Conservation (phyloP, 1,284 basidiomycete genomes). For the Fomitopsis pinicola region DNA sequence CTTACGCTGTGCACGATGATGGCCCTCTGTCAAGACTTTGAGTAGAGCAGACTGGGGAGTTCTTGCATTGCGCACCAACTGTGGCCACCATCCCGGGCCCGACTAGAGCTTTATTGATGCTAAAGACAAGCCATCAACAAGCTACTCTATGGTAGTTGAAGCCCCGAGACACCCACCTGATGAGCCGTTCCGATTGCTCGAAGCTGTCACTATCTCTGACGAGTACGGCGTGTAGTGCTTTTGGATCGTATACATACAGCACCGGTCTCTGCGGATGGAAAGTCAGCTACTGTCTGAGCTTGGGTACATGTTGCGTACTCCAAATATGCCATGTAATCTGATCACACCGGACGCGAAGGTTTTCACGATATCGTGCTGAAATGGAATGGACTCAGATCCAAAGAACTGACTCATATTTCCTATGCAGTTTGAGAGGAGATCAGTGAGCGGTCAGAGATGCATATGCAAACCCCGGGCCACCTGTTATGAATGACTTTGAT, state of each 20-base stretch:
- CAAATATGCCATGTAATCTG: constrained; percentile 4
- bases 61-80: neutral
- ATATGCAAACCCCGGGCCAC: neutral
- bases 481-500: neutral
- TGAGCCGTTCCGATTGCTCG: constrained; percentile 18
- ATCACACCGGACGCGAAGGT: neutral
- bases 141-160: too few relatives aligned
- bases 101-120: neutral
- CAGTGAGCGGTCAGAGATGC: neutral
- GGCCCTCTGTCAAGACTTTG: constrained; percentile 1
- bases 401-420: constrained; percentile 2
- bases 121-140: neutral
- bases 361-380: neutral
- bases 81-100: constrained; percentile 1
- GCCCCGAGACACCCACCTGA: constrained; percentile 21
- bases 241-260: constrained; percentile 26
- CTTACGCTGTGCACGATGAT: constrained; percentile 13
- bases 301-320: neutral
- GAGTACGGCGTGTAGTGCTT: constrained; percentile 10
- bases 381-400: neutral
- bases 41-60: neutral
- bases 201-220: constrained; percentile 11
- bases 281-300: neutral
- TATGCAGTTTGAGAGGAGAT: neutral
- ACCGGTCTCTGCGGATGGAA: constrained; percentile 22